Evolutionary conservation across 2,329 filamentous ascomycete species (phyloP), one percentile per base, ranked within the genome.

Genomic region (Fusarium liriodendri): DNA sequence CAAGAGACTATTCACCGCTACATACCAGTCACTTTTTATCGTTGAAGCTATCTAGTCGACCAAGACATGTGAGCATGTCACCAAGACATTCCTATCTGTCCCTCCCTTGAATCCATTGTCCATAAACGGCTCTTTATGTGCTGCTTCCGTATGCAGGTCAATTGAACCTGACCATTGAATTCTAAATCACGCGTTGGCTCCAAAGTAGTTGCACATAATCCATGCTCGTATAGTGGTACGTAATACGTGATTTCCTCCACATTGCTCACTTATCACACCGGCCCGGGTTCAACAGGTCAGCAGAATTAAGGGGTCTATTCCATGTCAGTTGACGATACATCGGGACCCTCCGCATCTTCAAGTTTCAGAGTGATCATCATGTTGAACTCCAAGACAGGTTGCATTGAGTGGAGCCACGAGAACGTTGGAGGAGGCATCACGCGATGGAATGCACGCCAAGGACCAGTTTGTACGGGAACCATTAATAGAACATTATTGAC

Each of bases 401-500:
- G 22, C 60, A 63, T 35, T 6, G 9, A 13, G 61, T 55, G 61
- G 61, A 42, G 61, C 16, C 25, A n/a, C 16, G 14, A 32, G 20
- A 37, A 37, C 10, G 11, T n/a, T 13, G 35, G 35, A 37, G 6
- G 35, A 37, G n/a, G 38, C 27, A 63, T 63, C 61, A 55, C 47
- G 35, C 61, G 35, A 63, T 63, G 25, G 22, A 14, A 54, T 42
- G 47, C 61, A 63, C 25, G 61, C 47, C 47, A 63, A 63, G 61
- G 22, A 14, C 13, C 29, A 6, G 16, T 40, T 18, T 63, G 20
- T 64, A 47, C 37, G 62, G 62, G 67, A 67, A 52, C 57, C 58
- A 67, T 67, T 72, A 68, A 69, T 68, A 55, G 64, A 72, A 63
- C 67, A 72, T 69, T 71, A 65, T 72, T 58, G 72, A 73, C 75